Percentiles rank a stretch among this genome's conserved stretches.
Conservation (phyloP, 148 eudicot genomes). For the Camellia japonica region DNA sequence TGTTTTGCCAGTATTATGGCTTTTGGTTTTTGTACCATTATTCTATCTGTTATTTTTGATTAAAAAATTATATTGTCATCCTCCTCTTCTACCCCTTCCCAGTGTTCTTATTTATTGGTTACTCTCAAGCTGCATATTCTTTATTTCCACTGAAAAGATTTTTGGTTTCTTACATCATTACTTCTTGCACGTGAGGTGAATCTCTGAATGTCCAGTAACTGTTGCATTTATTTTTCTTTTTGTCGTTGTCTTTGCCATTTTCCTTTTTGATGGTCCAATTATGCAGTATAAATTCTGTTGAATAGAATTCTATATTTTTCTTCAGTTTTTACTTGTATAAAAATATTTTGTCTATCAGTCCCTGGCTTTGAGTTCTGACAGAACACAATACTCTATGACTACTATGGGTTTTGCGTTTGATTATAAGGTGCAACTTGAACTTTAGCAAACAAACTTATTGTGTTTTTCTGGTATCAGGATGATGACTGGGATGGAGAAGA, state of each 20-base stretch:
- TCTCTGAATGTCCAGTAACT: background rate
- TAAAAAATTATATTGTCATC: too few relatives aligned
- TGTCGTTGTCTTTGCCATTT: background rate
- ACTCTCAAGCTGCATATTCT: background rate
- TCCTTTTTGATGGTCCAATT: background rate
- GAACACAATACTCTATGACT: background rate
- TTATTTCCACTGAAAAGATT: background rate
- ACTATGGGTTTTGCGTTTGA: background rate
- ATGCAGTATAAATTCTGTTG: background rate
- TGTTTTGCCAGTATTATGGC: background rate
- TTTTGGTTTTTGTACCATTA: background rate
- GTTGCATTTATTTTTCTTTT: background rate
- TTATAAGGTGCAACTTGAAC: background rate
- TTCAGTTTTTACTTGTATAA: too few relatives aligned
- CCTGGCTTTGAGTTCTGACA: background rate
- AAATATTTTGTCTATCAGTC: background rate
- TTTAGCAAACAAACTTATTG: slow-evolving; percentile 4
- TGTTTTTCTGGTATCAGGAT: slow-evolving; percentile 42
- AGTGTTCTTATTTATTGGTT: background rate
- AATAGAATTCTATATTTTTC: background rate
- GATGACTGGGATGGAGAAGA: slow-evolving; percentile 86
- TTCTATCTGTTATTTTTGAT: background rate
- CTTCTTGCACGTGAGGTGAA: background rate
- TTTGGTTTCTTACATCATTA: background rate
- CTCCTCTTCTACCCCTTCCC: background rate